Conservation (phyloP, 75 land plant genomes). For the Cupressus sempervirens region DNA sequence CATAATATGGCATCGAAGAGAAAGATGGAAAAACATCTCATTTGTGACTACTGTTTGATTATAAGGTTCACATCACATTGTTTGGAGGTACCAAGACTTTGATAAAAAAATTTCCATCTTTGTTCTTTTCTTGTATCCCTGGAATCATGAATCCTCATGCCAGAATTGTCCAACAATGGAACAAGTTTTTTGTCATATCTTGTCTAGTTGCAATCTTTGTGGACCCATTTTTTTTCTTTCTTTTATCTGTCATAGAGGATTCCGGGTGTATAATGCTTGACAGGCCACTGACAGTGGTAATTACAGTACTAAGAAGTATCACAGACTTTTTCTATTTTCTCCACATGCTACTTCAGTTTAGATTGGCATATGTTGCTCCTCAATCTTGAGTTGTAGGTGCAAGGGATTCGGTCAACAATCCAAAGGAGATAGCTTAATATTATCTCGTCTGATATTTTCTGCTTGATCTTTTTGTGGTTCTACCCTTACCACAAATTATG, state of each 20-base stretch:
- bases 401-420: slow-evolving; percentile 75
- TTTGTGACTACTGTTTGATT: not conserved
- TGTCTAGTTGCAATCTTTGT: slow-evolving; percentile 78
- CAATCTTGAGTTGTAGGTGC: slow-evolving; percentile 62
- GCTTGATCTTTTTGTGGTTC: slow-evolving; percentile 63
- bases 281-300: slow-evolving; percentile 30
- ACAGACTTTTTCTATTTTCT: slow-evolving; percentile 72
- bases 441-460: slow-evolving; percentile 68
- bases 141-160: slow-evolving; percentile 85
- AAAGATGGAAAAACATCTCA: not conserved
- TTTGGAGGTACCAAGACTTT: not conserved
- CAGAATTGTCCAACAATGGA: slow-evolving; percentile 80
- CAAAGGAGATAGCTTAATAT: slow-evolving; percentile 60
- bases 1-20: slow-evolving; percentile 13
- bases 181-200: slow-evolving; percentile 73
- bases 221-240: slow-evolving; percentile 86
- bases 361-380: slow-evolving; percentile 81
- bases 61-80: not conserved
- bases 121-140: slow-evolving; percentile 25
- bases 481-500: slow-evolving; percentile 89
- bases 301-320: slow-evolving; percentile 67
- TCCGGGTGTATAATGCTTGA: slow-evolving; percentile 60
- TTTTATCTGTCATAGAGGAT: slow-evolving; percentile 60
- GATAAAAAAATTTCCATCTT: not conserved
- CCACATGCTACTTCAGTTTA: slow-evolving; percentile 95